phyloP scores from a whole-genome alignment of 139 green algal species.

The Ettlia oleoabundans region DNA sequence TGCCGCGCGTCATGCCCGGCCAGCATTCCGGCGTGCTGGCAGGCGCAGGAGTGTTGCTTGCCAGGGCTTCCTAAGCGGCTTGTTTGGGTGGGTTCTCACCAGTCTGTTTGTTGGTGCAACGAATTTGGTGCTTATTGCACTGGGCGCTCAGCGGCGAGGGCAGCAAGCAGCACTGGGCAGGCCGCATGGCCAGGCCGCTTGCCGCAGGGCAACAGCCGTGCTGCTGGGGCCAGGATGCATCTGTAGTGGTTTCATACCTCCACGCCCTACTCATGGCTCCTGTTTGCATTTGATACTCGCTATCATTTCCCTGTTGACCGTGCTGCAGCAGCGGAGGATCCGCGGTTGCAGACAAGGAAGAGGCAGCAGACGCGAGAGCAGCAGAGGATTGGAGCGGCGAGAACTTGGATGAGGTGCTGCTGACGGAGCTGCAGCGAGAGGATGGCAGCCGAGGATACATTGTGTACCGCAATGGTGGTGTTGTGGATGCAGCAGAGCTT shows the following conservation, averaged over 20 bases:
- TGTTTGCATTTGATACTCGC: no score
- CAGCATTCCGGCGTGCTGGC: not conserved
- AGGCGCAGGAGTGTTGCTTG: not conserved
- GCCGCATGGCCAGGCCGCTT: no score
- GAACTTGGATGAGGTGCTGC: constrained; percentile 52
- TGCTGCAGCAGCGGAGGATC: not conserved
- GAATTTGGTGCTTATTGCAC: not conserved
- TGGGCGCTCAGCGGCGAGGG: no score
- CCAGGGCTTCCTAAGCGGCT: constrained; percentile 31
- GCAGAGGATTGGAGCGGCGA: constrained; percentile 34
- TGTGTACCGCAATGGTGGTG: constrained; percentile 77
- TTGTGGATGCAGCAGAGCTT: constrained; percentile 79
- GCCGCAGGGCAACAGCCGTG: no score
- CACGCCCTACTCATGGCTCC: no score
- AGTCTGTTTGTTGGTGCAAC: not conserved
- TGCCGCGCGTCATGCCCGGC: no score
- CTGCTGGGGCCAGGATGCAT: no score
- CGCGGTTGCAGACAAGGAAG: not conserved
- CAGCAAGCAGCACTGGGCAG: no score
- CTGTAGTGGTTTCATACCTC: no score
- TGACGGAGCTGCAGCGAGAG: constrained; percentile 31
- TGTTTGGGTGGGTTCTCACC: constrained; percentile 13
- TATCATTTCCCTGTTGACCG: not conserved
- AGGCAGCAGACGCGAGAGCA: not conserved
- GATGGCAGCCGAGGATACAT: constrained; percentile 75